A percentile compares a stretch with the other conserved stretches of the same genome.
phyloP scores from a whole-genome alignment of 1,284 basidiomycete genomes.

The Malassezia japonica region DNA sequence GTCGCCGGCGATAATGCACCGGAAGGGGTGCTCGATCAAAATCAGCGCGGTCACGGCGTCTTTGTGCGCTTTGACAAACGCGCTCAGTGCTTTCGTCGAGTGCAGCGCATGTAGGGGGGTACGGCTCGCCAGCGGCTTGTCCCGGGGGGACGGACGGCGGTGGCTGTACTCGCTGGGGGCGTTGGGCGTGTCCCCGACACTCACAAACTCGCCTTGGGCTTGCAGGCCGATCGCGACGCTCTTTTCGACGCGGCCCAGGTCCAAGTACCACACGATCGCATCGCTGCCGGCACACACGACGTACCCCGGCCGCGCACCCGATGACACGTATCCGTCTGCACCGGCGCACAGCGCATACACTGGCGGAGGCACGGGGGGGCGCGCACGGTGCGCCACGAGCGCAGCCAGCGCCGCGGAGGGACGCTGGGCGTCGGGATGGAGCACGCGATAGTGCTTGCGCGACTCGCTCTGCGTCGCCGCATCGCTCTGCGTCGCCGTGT shows the following conservation, averaged over 20 bases:
- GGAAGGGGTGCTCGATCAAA: constrained; percentile 75
- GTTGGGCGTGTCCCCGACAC: neutral
- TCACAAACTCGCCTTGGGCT: constrained; percentile 1
- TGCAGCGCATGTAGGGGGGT: constrained; percentile 29
- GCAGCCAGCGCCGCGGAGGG: neutral
- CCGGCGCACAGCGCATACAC: constrained; percentile 33
- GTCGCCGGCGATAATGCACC: constrained; percentile 76
- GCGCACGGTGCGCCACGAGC: neutral
- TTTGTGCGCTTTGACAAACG: constrained; percentile 54
- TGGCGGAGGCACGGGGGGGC: neutral
- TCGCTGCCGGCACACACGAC: constrained; percentile 74
- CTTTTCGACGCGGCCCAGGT: constrained; percentile 60
- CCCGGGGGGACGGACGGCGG: neutral
- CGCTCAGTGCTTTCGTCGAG: constrained; percentile 16
- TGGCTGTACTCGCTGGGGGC: neutral
- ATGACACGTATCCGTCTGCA: constrained; percentile 45
- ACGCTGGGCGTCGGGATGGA: neutral
- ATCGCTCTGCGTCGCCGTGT: neutral
- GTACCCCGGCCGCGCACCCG: constrained; percentile 54
- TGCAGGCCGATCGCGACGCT: constrained; percentile 23
- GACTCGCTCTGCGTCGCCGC: neutral
- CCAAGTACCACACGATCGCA: constrained; percentile 69
- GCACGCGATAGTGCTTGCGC: neutral
- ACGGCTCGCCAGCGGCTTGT: neutral
- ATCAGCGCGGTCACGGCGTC: constrained; percentile 71